A percentile compares a stretch with the other conserved stretches of the same genome.
Evolutionary conservation across 2,329 filamentous ascomycete genomes (phyloP).

Genomic region (Penicillium sumatraense): DNA sequence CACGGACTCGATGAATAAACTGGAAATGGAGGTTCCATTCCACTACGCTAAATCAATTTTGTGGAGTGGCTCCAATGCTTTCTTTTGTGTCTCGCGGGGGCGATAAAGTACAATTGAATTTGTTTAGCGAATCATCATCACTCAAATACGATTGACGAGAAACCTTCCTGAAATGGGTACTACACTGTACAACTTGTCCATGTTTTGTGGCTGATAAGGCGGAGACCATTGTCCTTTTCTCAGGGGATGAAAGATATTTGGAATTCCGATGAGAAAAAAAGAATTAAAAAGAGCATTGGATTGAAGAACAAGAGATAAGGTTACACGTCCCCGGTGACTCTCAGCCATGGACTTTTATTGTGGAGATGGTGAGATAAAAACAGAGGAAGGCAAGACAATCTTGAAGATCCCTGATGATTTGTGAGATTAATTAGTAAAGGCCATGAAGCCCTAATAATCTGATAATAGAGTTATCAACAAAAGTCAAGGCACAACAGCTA

Average conservation of each 20-base stretch:
- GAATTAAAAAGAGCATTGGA: not conserved
- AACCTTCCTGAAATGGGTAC: not conserved
- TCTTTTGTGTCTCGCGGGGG: too few relatives aligned
- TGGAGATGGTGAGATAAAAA: not conserved
- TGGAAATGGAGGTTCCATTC: too few relatives aligned
- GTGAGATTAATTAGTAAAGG: too few relatives aligned
- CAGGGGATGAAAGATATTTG: not conserved
- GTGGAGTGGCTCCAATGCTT: too few relatives aligned
- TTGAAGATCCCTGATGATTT: too few relatives aligned
- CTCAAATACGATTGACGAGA: not conserved
- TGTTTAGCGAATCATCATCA: not conserved
- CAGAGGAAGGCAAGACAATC: not conserved
- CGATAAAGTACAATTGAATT: not conserved
- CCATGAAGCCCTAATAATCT: too few relatives aligned
- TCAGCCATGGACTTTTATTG: not conserved
- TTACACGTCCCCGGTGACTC: not conserved
- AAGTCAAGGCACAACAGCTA: too few relatives aligned
- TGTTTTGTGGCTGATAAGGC: conserved; percentile 1
- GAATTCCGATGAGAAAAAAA: not conserved
- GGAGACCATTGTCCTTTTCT: not conserved
- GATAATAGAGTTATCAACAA: too few relatives aligned
- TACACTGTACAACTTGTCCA: conserved; percentile 1
- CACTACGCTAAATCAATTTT: too few relatives aligned
- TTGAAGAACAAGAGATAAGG: not conserved
- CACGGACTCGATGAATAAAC: too few relatives aligned